Conservation (phyloP, 257 asterid species). For the Solanum paucissectum region DNA sequence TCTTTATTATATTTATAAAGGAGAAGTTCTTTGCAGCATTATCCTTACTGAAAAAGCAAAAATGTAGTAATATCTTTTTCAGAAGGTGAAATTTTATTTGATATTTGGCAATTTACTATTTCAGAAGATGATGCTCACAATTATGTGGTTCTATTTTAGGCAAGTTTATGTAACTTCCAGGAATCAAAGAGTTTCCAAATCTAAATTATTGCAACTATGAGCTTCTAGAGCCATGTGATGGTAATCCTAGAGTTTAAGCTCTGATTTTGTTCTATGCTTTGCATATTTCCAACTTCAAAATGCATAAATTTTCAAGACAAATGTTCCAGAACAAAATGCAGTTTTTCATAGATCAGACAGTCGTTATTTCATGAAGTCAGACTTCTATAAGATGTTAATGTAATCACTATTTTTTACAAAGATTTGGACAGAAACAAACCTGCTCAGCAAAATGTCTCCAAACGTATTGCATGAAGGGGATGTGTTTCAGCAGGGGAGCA, state of each 20-base stretch:
- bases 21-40: not conserved
- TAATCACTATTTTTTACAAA: not conserved
- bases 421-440: constrained; percentile 24
- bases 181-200: not conserved
- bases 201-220: not conserved
- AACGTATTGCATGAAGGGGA: constrained; percentile 69
- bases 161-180: not conserved
- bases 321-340: not conserved
- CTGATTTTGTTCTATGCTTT: not conserved
- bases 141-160: not conserved
- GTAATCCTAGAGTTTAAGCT: not conserved
- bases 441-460: constrained; percentile 92
- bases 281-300: not conserved
- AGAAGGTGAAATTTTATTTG: not conserved
- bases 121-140: not conserved
- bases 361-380: not conserved
- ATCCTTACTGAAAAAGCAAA: not conserved
- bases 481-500: constrained; percentile 71
- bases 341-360: not conserved
- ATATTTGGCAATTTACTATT: not conserved
- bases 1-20: not conserved
- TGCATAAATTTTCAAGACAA: not conserved
- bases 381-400: not conserved
- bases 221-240: not conserved
- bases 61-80: not conserved